Evolutionary conservation across 345 rosid species (phyloP).

Genomic region (Physaria fendleri): DNA sequence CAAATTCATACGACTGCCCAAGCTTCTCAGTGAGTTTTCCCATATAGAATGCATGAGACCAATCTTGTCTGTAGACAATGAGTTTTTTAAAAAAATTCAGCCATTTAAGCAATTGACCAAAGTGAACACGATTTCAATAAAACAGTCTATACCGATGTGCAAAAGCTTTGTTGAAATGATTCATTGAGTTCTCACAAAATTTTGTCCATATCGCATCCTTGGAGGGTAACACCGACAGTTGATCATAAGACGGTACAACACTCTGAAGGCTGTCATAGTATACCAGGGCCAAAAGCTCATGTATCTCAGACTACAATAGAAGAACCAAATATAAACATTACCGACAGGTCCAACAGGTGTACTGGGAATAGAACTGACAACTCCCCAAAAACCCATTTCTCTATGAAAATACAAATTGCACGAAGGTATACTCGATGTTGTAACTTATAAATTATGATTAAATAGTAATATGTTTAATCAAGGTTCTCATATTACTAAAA

Average conservation of each 20-base stretch:
- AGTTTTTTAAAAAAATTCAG: not conserved
- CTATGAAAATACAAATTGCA: conserved; percentile 3
- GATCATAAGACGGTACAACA: conserved; percentile 92
- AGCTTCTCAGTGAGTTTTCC: conserved; percentile 95
- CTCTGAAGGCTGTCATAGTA: conserved; percentile 98
- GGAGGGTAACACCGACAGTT: conserved; percentile 65
- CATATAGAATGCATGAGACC: conserved; percentile 97
- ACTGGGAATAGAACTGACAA: conserved; percentile 1
- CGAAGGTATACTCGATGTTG: not conserved
- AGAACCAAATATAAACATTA: conserved; percentile 26
- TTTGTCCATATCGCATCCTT: conserved; percentile 72
- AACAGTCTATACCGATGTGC: conserved; percentile 54
- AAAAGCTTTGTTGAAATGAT: conserved; percentile 85
- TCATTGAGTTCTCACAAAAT: conserved; percentile 77
- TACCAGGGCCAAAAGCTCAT: conserved; percentile 88
- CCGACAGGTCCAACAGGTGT: conserved; percentile 9
- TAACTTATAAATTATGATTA: not conserved
- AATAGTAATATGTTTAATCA: not conserved
- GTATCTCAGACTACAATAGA: conserved; percentile 73
- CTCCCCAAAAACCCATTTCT: conserved; percentile 4
- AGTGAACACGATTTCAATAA: not conserved
- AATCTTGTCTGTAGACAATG: conserved; percentile 62
- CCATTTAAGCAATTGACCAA: conserved; percentile 7
- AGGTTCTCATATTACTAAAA: not conserved
- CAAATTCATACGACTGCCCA: conserved; percentile 54